Percentiles rank a stretch among this genome's conserved stretches.
These are phyloP conservation scores for Nicotiana benthamiana DNA, from an alignment of 257 asterid species.

Conservation along the genomic window DNA sequence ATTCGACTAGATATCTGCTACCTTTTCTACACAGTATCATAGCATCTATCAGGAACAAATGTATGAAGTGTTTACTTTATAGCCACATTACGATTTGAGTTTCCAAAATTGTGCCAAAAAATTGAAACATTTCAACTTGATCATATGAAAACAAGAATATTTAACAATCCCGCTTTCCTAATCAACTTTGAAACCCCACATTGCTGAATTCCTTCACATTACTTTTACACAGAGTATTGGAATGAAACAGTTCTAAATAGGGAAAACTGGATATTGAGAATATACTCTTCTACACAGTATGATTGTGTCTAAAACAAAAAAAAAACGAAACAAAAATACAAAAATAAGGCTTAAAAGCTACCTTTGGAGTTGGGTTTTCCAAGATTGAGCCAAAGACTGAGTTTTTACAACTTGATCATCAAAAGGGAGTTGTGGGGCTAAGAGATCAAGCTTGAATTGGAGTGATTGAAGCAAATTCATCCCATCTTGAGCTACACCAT, in stretches of 20 bases:
- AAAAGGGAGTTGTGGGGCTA: constrained; percentile 72
- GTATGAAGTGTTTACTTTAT: no score
- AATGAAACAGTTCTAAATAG: background rate
- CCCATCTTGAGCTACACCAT: constrained; percentile 89
- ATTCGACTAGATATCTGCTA: no score
- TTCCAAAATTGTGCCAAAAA: constrained; percentile 62
- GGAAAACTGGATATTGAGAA: background rate
- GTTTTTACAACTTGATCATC: constrained; percentile 61
- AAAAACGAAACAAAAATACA: no score
- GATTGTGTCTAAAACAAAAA: background rate
- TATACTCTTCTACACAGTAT: background rate
- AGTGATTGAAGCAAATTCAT: constrained; percentile 54
- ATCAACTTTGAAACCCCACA: background rate
- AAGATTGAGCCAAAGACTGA: constrained; percentile 59
- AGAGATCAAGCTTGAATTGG: constrained; percentile 80
- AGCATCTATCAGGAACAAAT: background rate
- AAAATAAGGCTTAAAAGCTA: constrained; percentile 7
- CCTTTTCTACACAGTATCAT: background rate
- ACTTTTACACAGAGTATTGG: background rate
- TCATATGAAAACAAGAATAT: constrained; percentile 25
- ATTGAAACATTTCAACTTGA: constrained; percentile 52
- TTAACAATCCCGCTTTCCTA: background rate
- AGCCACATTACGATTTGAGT: constrained; percentile 56
- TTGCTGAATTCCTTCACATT: background rate
- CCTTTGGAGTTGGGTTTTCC: constrained; percentile 70